Evolutionary conservation across 345 rosid genomes (phyloP), one percentile per base, ranked within the genome.

Genomic region (Eucalyptus polyanthemos): DNA sequence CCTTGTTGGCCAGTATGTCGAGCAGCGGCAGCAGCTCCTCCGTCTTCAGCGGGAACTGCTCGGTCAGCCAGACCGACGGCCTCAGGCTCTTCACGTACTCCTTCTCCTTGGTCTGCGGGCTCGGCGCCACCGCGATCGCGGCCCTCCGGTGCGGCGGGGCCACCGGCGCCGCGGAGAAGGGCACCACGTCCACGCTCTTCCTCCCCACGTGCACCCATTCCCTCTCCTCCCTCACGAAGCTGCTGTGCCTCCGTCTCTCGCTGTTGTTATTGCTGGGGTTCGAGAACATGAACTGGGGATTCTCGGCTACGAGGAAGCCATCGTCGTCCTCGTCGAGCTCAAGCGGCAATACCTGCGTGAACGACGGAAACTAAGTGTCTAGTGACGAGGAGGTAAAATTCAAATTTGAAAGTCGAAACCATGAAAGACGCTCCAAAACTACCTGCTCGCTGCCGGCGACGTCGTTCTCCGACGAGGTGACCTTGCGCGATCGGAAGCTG

Each of bases 11-110:
- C 92, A 98, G 91, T 89, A 98, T 98, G 89, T 98, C 99, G 1
- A 98, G 98, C 88, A 98, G 91, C 90, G 99, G 99, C 89, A 97
- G 91, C 24, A 98, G 88, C 92, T 98, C 99, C 83, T 98, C 99
- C 88, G 96, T 97, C 91, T 96, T 95, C 53, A 98, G 91, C 87
- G 99, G 99, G 72, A 98, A 97, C 86, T 98, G 97, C 16, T 97
- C 99, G 91, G 99, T 98, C 86, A 98, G 88, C 99, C 99, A 98
- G 14, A 98, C 96, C 4, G 98, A 96, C 80, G 99, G 99, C 89
- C 95, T 93, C 54, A 98, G 89, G 89, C 96, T 97, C 89, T 92
- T 94, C 58, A 97, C 93, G 90, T 92, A 94, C 90, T 98, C 99
- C 89, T 97, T 97, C 91, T 97, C 99, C 94, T 96, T 97, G 21